A percentile compares a stretch with the other conserved stretches of the same genome.
These are phyloP conservation scores for Cladosporium sp. DNA, from an alignment of 2,329 filamentous ascomycete genomes.

Conservation along the genomic window DNA sequence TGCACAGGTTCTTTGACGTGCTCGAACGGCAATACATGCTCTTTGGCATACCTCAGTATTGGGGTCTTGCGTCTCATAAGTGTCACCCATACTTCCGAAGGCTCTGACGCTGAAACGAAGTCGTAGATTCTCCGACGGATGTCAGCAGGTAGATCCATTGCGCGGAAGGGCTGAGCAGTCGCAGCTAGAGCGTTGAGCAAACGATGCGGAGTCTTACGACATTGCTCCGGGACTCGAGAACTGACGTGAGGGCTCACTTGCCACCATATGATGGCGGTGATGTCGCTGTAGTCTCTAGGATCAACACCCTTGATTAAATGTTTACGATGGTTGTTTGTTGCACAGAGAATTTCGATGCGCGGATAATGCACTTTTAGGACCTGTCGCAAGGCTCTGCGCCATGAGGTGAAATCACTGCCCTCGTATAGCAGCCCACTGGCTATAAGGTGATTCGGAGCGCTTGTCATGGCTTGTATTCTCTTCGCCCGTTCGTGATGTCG, in stretches of 20 bases:
- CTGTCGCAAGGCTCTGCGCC: not conserved
- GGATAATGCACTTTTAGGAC: not conserved
- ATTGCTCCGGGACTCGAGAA: not conserved
- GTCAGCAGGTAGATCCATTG: not conserved
- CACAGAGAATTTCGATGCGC: not conserved
- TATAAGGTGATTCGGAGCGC: too few relatives aligned
- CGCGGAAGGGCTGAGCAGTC: not conserved
- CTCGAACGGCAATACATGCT: not conserved
- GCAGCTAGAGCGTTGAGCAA: not conserved
- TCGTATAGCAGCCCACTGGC: not conserved
- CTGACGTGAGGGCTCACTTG: not conserved
- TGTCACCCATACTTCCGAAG: not conserved
- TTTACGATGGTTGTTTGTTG: not conserved
- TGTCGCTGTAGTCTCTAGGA: not conserved
- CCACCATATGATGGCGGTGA: not conserved
- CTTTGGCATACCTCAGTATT: not conserved
- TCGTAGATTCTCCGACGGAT: not conserved
- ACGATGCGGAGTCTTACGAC: rapidly evolving
- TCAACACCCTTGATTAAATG: too few relatives aligned
- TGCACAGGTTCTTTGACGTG: too few relatives aligned
- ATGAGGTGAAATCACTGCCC: not conserved
- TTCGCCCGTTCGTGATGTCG: too few relatives aligned
- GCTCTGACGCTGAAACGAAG: not conserved
- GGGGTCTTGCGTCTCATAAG: not conserved
- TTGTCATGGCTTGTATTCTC: too few relatives aligned